A percentile compares a stretch with the other conserved stretches of the same genome.
These are phyloP conservation scores for Talaromyces proteolyticus DNA, from an alignment of 495 filamentous ascomycete genomes.

Conservation along the genomic window DNA sequence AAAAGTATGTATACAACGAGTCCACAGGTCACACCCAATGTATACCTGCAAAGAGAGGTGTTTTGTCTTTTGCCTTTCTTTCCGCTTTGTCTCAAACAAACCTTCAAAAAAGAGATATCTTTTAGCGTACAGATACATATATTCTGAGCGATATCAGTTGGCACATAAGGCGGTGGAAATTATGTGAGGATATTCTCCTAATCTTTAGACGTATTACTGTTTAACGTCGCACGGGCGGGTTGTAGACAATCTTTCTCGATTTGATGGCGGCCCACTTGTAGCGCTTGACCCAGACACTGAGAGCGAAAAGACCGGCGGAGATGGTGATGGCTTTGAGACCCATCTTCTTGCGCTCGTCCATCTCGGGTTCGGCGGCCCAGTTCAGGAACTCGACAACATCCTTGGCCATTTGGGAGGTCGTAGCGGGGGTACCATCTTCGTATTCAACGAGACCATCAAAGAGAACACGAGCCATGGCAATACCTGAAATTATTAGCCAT, in stretches of 20 bases:
- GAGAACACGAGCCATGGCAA: conserved; percentile 97
- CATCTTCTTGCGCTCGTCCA: conserved; percentile 99
- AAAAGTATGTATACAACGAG: conserved; percentile 8
- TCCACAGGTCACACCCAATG: conserved; percentile 6
- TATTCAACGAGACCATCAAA: conserved; percentile 98
- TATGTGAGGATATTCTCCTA: conserved; percentile 13
- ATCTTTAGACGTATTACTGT: conserved; percentile 10
- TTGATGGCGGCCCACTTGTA: conserved; percentile 98
- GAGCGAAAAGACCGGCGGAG: conserved; percentile 67
- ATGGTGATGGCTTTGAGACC: conserved; percentile 87
- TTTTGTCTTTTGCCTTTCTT: conserved; percentile 4
- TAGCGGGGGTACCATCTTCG: conserved; percentile 91
- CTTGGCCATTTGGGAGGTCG: conserved; percentile 99
- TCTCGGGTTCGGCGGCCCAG: conserved; percentile 98
- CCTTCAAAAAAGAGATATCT: conserved; percentile 31
- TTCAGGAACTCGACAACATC: conserved; percentile 98
- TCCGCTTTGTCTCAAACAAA: conserved; percentile 19
- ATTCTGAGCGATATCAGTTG: conserved; percentile 31
- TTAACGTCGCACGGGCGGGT: conserved; percentile 57
- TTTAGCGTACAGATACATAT: conserved; percentile 46
- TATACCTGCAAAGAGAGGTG: conserved; percentile 8
- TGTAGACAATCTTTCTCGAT: conserved; percentile 87
- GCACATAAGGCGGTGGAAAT: conserved; percentile 16
- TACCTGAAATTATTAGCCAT: conserved; percentile 47
- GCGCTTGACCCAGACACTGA: conserved; percentile 97